Evolutionary conservation across 306 rosid species (phyloP).

Genomic region (Parietaria judaica): DNA sequence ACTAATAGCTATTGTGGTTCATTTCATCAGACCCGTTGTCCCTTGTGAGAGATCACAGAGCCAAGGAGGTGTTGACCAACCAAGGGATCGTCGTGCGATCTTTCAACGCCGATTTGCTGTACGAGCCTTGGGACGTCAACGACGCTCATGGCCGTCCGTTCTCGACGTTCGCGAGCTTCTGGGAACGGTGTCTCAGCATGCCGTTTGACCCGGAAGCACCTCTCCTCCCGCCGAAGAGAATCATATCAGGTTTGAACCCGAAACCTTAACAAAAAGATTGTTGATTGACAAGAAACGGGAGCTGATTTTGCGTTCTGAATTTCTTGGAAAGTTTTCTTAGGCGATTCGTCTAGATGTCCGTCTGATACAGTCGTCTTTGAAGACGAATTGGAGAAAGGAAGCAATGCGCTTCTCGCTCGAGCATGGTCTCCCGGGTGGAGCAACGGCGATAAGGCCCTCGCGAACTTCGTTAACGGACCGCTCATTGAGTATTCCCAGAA

Average conservation of each 20-base stretch:
- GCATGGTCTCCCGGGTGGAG: constrained; percentile 99
- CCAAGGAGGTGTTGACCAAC: constrained; percentile 71
- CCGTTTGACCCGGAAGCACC: constrained; percentile 97
- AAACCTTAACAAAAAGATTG: background rate
- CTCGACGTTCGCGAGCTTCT: constrained; percentile 76
- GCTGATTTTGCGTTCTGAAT: background rate
- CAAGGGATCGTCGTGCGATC: constrained; percentile 84
- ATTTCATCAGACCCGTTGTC: constrained; percentile 71
- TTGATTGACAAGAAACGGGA: background rate
- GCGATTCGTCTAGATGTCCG: constrained; percentile 62
- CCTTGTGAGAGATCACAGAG: constrained; percentile 80
- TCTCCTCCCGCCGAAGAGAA: constrained; percentile 94
- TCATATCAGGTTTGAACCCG: constrained; percentile 55
- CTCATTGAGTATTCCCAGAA: constrained; percentile 70
- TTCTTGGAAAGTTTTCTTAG: constrained; percentile 29
- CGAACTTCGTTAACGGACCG: constrained; percentile 80
- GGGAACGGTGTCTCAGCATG: constrained; percentile 99
- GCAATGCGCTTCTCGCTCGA: constrained; percentile 95
- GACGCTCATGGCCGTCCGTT: constrained; percentile 75
- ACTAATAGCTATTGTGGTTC: background rate
- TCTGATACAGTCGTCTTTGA: constrained; percentile 59
- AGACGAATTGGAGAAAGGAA: constrained; percentile 90
- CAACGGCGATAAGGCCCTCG: constrained; percentile 82
- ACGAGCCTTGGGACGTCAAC: constrained; percentile 97
- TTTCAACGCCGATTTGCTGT: constrained; percentile 84